A percentile compares a stretch with the other conserved stretches of the same genome.
These are phyloP conservation scores for Colletotrichum higginsianum DNA, from an alignment of 2,329 filamentous ascomycete species.

Conservation along the genomic window DNA sequence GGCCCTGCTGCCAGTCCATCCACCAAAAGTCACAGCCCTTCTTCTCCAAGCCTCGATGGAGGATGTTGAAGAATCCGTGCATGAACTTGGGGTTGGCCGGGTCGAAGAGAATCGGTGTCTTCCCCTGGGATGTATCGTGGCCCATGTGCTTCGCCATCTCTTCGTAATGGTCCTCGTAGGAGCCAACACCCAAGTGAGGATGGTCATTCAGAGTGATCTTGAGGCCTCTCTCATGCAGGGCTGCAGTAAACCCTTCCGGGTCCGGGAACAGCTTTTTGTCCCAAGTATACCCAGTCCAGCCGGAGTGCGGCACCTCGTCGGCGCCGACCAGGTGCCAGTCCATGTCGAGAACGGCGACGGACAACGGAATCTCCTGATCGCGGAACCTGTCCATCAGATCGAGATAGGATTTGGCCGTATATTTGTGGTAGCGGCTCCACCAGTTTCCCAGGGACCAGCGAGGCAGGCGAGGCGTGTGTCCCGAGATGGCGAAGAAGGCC, in stretches of 20 bases:
- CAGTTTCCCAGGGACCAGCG: conserved; percentile 70
- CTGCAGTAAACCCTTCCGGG: too few species aligned
- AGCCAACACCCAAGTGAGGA: too few species aligned
- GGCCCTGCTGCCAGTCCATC: conserved; percentile 78
- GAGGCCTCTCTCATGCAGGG: too few species aligned
- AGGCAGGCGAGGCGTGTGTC: conserved; percentile 69
- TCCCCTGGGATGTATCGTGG: too few species aligned
- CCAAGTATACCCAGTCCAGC: conserved; percentile 76
- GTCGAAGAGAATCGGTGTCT: too few species aligned
- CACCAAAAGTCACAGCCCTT: conserved; percentile 76
- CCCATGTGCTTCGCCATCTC: too few species aligned
- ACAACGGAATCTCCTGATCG: not conserved
- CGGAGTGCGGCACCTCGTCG: conserved; percentile 60
- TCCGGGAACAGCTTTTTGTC: conserved; percentile 70
- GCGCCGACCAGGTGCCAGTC: conserved; percentile 74
- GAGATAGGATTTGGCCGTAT: not conserved
- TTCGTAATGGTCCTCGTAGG: too few species aligned
- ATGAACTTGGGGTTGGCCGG: too few species aligned
- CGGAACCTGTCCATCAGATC: too few species aligned
- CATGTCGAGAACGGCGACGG: conserved; percentile 64
- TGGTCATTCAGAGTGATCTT: too few species aligned
- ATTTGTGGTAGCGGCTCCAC: conserved; percentile 72
- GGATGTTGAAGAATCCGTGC: conserved; percentile 57
- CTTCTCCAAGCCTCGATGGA: conserved; percentile 69
- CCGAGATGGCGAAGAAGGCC: conserved; percentile 60